Conservation (phyloP, 2,329 filamentous ascomycete species). For the Onygenales sp. region DNA sequence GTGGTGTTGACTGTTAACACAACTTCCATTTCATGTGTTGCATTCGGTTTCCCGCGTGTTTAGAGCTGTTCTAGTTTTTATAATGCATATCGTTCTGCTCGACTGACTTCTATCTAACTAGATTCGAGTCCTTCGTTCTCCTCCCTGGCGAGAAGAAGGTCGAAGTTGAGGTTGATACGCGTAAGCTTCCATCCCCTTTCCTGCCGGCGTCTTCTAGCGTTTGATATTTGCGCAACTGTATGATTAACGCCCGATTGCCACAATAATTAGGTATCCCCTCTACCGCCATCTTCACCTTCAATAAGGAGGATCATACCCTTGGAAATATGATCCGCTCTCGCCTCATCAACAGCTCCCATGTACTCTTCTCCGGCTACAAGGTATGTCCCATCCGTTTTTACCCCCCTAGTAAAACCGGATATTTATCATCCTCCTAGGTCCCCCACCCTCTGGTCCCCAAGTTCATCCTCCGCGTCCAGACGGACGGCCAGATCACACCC, state of each 20-base stretch:
- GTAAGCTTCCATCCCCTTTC: constrained; percentile 45
- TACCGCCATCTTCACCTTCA: constrained; percentile 88
- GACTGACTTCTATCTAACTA: constrained; percentile 30
- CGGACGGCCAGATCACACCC: constrained; percentile 78
- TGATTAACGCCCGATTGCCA: not conserved
- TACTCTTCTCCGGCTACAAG: constrained; percentile 89
- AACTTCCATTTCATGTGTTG: constrained; percentile 10
- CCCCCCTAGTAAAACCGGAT: not conserved
- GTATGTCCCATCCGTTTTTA: constrained; percentile 38
- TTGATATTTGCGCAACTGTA: not conserved
- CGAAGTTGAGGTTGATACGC: constrained; percentile 76
- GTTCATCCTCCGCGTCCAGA: constrained; percentile 76
- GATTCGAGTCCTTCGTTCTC: constrained; percentile 90
- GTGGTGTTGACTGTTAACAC: constrained; percentile 6
- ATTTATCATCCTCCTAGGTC: constrained; percentile 20
- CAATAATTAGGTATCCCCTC: constrained; percentile 66
- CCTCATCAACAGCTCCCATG: constrained; percentile 72
- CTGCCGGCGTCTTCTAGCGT: not conserved
- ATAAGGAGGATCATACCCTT: constrained; percentile 94
- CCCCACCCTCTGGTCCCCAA: constrained; percentile 39
- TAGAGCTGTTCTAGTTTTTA: not conserved
- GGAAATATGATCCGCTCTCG: constrained; percentile 82
- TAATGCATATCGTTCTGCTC: not conserved
- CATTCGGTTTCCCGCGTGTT: not conserved
- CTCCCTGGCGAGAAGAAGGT: constrained; percentile 87